A percentile compares a stretch with the other conserved stretches of the same genome.
These are phyloP conservation scores for Filobasidium uniguttulatum DNA, from an alignment of 1,284 basidiomycete species.

Conservation along the genomic window DNA sequence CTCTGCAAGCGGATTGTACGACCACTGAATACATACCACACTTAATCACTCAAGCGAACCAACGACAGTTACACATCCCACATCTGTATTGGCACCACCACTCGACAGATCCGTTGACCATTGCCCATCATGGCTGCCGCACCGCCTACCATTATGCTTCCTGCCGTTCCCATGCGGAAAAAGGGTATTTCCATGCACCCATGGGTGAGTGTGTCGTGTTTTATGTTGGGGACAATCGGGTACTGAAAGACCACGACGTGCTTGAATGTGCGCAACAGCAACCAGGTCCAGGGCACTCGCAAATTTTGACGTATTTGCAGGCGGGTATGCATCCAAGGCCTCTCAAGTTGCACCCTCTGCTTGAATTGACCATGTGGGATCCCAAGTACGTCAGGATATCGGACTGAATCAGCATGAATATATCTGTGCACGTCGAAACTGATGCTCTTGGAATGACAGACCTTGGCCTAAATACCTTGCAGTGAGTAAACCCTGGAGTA, in stretches of 20 bases:
- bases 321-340: conserved; percentile 13
- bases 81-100: too few relatives aligned
- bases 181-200: not conserved
- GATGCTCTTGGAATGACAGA: not conserved
- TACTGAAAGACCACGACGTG: not conserved
- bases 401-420: not conserved
- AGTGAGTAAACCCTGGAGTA: conserved; percentile 5
- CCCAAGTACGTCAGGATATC: conserved; percentile 7
- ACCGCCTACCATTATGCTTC: not conserved
- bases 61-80: too few relatives aligned
- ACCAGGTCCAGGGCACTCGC: conserved; percentile 16
- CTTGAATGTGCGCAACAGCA: conserved; percentile 1
- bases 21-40: too few relatives aligned
- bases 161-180: not conserved
- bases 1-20: too few relatives aligned
- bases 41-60: too few relatives aligned
- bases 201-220: not conserved
- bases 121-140: not conserved
- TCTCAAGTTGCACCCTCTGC: conserved; percentile 13
- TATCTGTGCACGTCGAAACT: not conserved
- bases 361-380: conserved; percentile 17
- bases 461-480: conserved; percentile 17
- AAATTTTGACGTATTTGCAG: conserved; percentile 13
- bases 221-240: not conserved
- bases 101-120: too few relatives aligned